A percentile compares a stretch with the other conserved stretches of the same genome.
phyloP scores from a whole-genome alignment of 345 rosid genomes.

The Cardamine chenopodiifolia region DNA sequence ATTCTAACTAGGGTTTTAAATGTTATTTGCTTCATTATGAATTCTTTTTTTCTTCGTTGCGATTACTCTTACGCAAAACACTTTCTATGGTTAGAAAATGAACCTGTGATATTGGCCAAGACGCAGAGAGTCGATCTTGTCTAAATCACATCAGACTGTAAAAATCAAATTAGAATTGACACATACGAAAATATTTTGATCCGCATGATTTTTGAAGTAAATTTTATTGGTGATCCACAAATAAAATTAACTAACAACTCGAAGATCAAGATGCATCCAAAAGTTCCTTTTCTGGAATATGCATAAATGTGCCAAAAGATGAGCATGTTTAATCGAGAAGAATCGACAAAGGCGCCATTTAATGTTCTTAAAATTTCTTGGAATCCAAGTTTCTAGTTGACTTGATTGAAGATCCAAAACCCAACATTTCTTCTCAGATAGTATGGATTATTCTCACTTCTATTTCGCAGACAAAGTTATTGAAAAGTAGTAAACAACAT shows the following conservation, averaged over 20 bases:
- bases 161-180: neutral
- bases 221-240: too few species aligned
- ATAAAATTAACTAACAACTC: too few species aligned
- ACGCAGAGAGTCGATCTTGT: neutral
- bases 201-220: neutral
- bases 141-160: neutral
- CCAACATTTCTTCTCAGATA: neutral
- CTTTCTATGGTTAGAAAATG: neutral
- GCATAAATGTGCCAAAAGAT: too few species aligned
- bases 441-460: neutral
- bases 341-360: neutral
- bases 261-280: too few species aligned
- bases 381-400: constrained; percentile 18
- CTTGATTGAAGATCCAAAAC: constrained; percentile 4
- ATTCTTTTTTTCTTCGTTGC: neutral
- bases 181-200: too few species aligned
- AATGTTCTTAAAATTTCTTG: neutral
- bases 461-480: neutral
- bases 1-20: neutral
- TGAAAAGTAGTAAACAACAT: neutral
- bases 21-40: neutral
- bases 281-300: too few species aligned
- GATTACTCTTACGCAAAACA: neutral
- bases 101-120: neutral
- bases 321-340: neutral